These are phyloP conservation scores for Mallotus japonicus DNA, from an alignment of 441 rosid species.

Conservation along the genomic window DNA sequence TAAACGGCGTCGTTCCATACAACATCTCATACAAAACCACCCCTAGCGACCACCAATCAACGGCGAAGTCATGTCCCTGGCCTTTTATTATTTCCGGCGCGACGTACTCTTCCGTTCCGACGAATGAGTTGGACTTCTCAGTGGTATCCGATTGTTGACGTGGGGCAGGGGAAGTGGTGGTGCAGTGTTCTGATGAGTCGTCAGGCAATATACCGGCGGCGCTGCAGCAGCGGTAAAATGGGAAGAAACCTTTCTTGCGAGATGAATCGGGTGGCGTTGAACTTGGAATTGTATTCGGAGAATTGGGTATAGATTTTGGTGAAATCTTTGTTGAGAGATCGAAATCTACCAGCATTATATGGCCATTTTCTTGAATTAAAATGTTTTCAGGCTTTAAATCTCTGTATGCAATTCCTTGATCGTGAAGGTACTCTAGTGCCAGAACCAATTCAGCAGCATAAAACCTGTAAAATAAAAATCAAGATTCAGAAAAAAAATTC, in stretches of 20 bases:
- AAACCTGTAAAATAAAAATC: slow-evolving; percentile 58
- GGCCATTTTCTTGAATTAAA: slow-evolving; percentile 88
- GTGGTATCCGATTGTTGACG: slow-evolving; percentile 21
- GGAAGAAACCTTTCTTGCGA: slow-evolving; percentile 28
- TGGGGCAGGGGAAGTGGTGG: neutral
- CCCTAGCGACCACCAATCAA: slow-evolving; percentile 86
- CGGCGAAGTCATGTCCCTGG: slow-evolving; percentile 69
- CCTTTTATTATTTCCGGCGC: slow-evolving; percentile 78
- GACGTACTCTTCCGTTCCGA: slow-evolving; percentile 89
- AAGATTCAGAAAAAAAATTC: neutral
- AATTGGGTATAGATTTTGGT: slow-evolving; percentile 29
- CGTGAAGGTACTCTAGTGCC: slow-evolving; percentile 82
- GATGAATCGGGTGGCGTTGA: neutral
- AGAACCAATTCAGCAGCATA: slow-evolving; percentile 84
- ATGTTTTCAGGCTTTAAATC: slow-evolving; percentile 95
- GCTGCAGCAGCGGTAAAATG: slow-evolving; percentile 32
- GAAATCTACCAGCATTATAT: slow-evolving; percentile 92
- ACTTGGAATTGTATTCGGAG: slow-evolving; percentile 12
- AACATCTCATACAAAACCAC: slow-evolving; percentile 75
- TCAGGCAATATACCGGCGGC: slow-evolving; percentile 45
- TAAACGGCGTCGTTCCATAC: slow-evolving; percentile 77
- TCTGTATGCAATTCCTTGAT: slow-evolving; percentile 79
- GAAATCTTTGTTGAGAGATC: slow-evolving; percentile 74
- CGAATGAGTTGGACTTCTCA: slow-evolving; percentile 75
- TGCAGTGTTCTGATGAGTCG: slow-evolving; percentile 19